These are phyloP conservation scores for Albophoma yamanashiensis DNA, from an alignment of 2,329 filamentous ascomycete species.

Conservation along the genomic window DNA sequence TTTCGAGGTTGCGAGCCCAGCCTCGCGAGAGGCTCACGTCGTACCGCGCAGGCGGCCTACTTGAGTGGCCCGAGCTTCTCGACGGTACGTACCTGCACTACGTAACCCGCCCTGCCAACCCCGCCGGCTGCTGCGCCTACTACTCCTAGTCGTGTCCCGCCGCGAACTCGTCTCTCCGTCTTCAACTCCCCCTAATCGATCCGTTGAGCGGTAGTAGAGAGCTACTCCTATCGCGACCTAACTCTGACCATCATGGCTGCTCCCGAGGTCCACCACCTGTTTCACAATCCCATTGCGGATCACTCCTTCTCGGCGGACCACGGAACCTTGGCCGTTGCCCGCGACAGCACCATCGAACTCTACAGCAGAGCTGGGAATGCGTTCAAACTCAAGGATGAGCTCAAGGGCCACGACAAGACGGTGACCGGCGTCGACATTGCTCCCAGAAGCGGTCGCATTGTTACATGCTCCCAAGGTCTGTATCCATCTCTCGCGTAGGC, in stretches of 20 bases:
- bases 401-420: constrained; percentile 94
- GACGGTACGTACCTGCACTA: neutral
- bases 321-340: constrained; percentile 77
- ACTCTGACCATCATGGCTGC: constrained; percentile 53
- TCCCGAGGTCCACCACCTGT: constrained; percentile 91
- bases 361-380: constrained; percentile 63
- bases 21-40: neutral
- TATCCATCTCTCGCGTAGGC: neutral
- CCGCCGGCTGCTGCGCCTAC: neutral
- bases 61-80: neutral
- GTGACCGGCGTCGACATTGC: constrained; percentile 96
- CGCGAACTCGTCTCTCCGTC: neutral
- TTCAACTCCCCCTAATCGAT: neutral
- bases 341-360: constrained; percentile 82
- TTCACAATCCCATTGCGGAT: constrained; percentile 92
- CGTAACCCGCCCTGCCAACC: neutral
- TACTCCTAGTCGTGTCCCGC: neutral
- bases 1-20: neutral
- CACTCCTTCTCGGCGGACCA: constrained; percentile 96
- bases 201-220: constrained; percentile 80
- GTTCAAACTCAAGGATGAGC: constrained; percentile 80
- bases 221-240: constrained; percentile 44
- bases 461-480: constrained; percentile 90
- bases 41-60: neutral
- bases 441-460: constrained; percentile 80